Evolutionary conservation across 2,329 filamentous ascomycete species (phyloP).

Genomic region (Ascosphaera pollenicola): DNA sequence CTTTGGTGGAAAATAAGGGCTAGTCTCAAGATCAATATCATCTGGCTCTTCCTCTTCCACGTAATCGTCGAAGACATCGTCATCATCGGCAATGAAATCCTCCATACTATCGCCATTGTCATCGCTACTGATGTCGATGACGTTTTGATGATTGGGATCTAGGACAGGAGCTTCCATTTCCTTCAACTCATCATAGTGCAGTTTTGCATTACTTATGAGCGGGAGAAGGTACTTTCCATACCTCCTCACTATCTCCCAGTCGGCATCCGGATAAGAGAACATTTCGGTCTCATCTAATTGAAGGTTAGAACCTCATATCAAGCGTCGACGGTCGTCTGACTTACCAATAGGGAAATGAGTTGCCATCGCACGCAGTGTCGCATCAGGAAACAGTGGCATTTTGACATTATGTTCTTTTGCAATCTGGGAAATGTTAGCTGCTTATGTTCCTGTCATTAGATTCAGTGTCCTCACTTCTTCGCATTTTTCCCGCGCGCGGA

Average conservation of each 20-base stretch:
- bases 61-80: conserved; percentile 5
- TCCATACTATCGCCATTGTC: conserved; percentile 15
- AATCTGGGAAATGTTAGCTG: too few species aligned
- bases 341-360: conserved; percentile 23
- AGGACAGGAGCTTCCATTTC: conserved; percentile 18
- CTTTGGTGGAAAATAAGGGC: too few species aligned
- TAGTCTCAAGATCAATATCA: too few species aligned
- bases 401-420: too few species aligned
- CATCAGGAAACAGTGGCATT: conserved; percentile 17
- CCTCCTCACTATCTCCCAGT: conserved; percentile 21
- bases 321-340: neutral
- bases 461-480: conserved; percentile 14
- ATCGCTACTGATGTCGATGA: conserved; percentile 21
- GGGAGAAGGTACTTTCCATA: conserved; percentile 22
- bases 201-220: conserved; percentile 18
- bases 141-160: conserved; percentile 24
- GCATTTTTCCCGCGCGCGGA: conserved; percentile 21
- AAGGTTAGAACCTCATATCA: too few species aligned
- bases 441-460: too few species aligned
- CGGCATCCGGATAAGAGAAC: conserved; percentile 13
- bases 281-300: too few species aligned
- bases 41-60: too few species aligned
- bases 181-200: conserved; percentile 21
- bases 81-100: conserved; percentile 3
- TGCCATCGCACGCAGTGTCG: conserved; percentile 25